Conservation (phyloP, 2,329 filamentous ascomycete species). For the Trichothecium sympodiale region DNA sequence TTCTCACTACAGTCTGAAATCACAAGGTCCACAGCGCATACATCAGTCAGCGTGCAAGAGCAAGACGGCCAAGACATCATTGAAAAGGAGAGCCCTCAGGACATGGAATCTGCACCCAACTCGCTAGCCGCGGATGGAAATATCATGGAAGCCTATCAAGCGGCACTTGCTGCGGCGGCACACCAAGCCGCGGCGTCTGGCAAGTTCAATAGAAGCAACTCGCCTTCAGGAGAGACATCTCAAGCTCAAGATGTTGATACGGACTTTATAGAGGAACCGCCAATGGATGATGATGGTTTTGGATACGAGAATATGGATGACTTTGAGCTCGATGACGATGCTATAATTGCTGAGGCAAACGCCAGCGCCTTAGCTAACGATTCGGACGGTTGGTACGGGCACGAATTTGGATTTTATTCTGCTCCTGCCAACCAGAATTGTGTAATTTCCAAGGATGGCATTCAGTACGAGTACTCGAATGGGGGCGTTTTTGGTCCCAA, state of each 20-base stretch:
- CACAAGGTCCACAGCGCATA: constrained; percentile 40
- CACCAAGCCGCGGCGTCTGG: constrained; percentile 65
- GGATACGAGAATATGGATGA: constrained; percentile 54
- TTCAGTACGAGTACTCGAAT: constrained; percentile 46
- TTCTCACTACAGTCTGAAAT: constrained; percentile 31
- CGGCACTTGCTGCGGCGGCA: constrained; percentile 72
- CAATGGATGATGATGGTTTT: constrained; percentile 41
- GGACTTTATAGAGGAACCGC: constrained; percentile 1
- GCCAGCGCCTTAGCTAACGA: constrained; percentile 88
- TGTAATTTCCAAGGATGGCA: too few species aligned
- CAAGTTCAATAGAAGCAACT: constrained; percentile 44
- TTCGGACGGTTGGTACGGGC: constrained; percentile 86
- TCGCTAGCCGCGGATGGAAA: constrained; percentile 7
- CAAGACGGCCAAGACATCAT: constrained; percentile 2
- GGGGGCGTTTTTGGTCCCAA: constrained; percentile 85
- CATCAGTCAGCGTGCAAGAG: constrained; percentile 29
- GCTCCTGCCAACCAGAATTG: constrained; percentile 25
- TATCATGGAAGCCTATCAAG: constrained; percentile 59
- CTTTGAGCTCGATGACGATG: constrained; percentile 68
- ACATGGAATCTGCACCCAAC: constrained; percentile 3
- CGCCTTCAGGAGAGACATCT: neutral
- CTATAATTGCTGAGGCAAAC: constrained; percentile 90
- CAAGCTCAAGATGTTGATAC: constrained; percentile 3
- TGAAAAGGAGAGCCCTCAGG: constrained; percentile 5
- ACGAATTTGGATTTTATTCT: constrained; percentile 95